These are phyloP conservation scores for Fusarium luffae DNA, from an alignment of 2,329 filamentous ascomycete genomes.

Conservation along the genomic window DNA sequence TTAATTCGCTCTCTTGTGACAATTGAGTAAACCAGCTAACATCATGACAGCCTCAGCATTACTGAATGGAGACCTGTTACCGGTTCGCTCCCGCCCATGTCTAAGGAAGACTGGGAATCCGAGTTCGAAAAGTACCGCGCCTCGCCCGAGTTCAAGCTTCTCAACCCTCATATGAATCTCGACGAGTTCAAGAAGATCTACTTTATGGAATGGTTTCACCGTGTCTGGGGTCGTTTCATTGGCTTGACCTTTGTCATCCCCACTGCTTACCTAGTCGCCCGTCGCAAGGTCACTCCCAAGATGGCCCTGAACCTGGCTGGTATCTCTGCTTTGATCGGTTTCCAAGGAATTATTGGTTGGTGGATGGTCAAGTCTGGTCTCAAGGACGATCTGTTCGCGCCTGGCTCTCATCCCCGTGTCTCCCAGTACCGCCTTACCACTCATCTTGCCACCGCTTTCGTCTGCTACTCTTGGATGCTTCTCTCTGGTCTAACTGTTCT, in stretches of 20 bases:
- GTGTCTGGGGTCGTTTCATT: slow-evolving; percentile 92
- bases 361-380: slow-evolving; percentile 99
- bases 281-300: slow-evolving; percentile 77
- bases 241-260: slow-evolving; percentile 91
- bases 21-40: slow-evolving; percentile 6
- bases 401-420: slow-evolving; percentile 89
- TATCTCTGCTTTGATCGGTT: slow-evolving; percentile 89
- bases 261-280: slow-evolving; percentile 86
- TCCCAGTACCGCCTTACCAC: slow-evolving; percentile 93
- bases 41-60: slow-evolving; percentile 79
- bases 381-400: slow-evolving; percentile 93
- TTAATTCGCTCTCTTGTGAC: neutral
- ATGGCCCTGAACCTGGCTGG: slow-evolving; percentile 84
- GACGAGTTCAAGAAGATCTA: slow-evolving; percentile 98
- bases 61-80: slow-evolving; percentile 99
- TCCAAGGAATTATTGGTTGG: slow-evolving; percentile 96
- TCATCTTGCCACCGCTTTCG: slow-evolving; percentile 89
- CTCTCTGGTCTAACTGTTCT: slow-evolving; percentile 87
- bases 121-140: slow-evolving; percentile 94
- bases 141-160: slow-evolving; percentile 89
- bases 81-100: slow-evolving; percentile 86
- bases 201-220: slow-evolving; percentile 99
- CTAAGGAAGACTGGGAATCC: slow-evolving; percentile 83
- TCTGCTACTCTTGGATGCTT: slow-evolving; percentile 95
- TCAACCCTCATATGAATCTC: slow-evolving; percentile 94